Percentiles rank a stretch among this genome's conserved stretches.
phyloP scores from a whole-genome alignment of 75 land plant genomes.

The Picea glauca region DNA sequence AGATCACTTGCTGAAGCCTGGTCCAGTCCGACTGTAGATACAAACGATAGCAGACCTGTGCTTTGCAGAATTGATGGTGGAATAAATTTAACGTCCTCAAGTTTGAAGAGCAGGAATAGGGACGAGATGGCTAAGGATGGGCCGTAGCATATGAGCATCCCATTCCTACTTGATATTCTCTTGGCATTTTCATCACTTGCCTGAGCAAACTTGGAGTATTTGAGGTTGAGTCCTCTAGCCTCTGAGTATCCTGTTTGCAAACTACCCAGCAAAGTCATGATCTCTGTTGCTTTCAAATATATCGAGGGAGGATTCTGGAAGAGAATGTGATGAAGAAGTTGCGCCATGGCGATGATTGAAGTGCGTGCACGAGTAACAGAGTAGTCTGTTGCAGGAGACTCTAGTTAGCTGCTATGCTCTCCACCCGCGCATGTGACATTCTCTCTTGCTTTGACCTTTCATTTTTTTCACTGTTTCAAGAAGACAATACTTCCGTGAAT shows the following conservation, averaged over 20 bases:
- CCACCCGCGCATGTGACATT: too few species aligned
- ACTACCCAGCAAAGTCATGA: constrained; percentile 7
- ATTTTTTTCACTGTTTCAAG: not conserved
- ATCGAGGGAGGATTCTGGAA: constrained; percentile 32
- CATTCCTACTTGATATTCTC: constrained; percentile 25
- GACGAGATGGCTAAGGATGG: constrained; percentile 42
- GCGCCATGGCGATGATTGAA: not conserved
- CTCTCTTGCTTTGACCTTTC: too few species aligned
- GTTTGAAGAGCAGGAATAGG: constrained; percentile 14
- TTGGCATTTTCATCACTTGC: not conserved
- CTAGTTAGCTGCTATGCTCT: too few species aligned
- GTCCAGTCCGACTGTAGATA: not conserved
- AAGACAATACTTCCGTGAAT: too few species aligned
- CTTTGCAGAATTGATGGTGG: too few species aligned
- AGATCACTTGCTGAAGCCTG: not conserved
- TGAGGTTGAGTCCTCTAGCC: constrained; percentile 21
- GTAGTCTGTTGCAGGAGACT: too few species aligned
- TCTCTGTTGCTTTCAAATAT: constrained; percentile 14
- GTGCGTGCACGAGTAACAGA: too few species aligned
- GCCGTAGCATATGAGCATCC: constrained; percentile 47
- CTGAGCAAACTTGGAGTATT: constrained; percentile 37
- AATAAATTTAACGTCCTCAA: not conserved
- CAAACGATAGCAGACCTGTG: not conserved
- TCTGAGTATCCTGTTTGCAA: constrained; percentile 16
- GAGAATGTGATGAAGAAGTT: not conserved